phyloP scores from a whole-genome alignment of 108 stramenopile genomes.

The Cyclostephanos invisitatus region DNA sequence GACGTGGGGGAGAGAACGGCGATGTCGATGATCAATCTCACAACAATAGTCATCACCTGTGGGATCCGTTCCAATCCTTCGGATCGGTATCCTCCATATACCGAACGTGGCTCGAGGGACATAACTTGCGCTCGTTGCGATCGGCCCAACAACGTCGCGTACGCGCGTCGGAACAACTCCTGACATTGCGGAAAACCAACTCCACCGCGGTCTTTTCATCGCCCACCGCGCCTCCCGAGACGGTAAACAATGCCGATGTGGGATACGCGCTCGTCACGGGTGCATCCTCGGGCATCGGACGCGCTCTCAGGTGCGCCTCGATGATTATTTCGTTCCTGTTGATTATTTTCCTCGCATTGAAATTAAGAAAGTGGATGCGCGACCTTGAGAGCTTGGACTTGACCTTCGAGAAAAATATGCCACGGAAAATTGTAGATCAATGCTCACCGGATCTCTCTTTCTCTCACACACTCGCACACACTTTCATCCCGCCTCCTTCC shows the following conservation, averaged over 20 bases:
- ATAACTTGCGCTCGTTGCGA: constrained; percentile 18
- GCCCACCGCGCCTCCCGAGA: not conserved
- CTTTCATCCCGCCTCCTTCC: too few species aligned
- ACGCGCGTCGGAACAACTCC: constrained; percentile 47
- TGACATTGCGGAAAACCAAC: constrained; percentile 44
- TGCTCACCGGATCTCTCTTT: too few species aligned
- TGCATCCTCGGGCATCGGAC: constrained; percentile 79
- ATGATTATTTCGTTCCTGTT: too few species aligned
- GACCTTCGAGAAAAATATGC: too few species aligned
- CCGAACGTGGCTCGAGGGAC: constrained; percentile 39
- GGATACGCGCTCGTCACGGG: constrained; percentile 86
- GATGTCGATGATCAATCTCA: not conserved
- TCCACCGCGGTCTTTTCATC: not conserved
- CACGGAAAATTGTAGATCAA: too few species aligned
- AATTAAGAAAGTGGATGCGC: too few species aligned
- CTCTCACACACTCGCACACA: too few species aligned
- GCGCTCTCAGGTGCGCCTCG: constrained; percentile 53
- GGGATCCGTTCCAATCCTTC: constrained; percentile 48
- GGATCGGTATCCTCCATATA: constrained; percentile 42
- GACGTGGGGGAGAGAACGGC: too few species aligned
- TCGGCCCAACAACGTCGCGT: constrained; percentile 31
- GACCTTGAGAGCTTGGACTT: too few species aligned
- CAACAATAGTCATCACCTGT: constrained; percentile 20
- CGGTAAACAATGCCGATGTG: constrained; percentile 14
- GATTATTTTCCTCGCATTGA: too few species aligned